These are phyloP conservation scores for Pseudogymnoascus sp. DNA, from an alignment of 2,329 filamentous ascomycete species.

Conservation along the genomic window DNA sequence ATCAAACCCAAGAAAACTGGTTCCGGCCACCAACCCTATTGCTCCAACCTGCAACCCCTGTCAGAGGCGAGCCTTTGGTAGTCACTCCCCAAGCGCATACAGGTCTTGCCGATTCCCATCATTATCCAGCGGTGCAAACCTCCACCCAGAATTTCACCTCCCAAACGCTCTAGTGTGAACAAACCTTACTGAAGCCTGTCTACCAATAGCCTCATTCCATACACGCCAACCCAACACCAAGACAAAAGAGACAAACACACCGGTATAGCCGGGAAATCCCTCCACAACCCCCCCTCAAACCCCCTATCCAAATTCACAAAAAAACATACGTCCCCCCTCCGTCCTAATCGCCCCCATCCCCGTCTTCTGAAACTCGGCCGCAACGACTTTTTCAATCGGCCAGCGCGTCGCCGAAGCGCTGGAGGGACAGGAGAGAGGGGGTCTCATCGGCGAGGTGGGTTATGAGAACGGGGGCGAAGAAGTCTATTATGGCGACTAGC, in stretches of 20 bases:
- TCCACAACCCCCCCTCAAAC: constrained; percentile 18
- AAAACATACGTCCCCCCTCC: constrained; percentile 17
- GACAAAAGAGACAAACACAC: background rate
- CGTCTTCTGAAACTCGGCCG: constrained; percentile 13
- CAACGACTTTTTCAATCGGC: constrained; percentile 1
- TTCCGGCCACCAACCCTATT: background rate
- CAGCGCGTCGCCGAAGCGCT: constrained; percentile 10
- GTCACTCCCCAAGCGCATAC: background rate
- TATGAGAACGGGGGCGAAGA: background rate
- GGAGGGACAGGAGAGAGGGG: constrained; percentile 9
- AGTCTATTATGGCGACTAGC: constrained; percentile 7
- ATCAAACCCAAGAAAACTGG: background rate
- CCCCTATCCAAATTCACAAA: constrained; percentile 16
- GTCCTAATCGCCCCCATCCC: constrained; percentile 11
- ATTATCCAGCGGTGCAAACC: constrained; percentile 16
- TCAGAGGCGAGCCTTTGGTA: background rate
- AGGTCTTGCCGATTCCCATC: constrained; percentile 14
- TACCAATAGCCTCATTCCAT: background rate
- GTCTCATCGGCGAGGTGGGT: background rate
- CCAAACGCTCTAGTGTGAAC: constrained; percentile 13
- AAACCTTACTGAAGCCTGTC: constrained; percentile 12
- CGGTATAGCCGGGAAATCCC: constrained; percentile 13
- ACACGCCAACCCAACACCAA: no score
- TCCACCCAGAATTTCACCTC: constrained; percentile 14
- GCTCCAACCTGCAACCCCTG: no score